These are phyloP conservation scores for Coemansia asiatica DNA, from an alignment of 192 early-diverging fungal species.

Conservation along the genomic window DNA sequence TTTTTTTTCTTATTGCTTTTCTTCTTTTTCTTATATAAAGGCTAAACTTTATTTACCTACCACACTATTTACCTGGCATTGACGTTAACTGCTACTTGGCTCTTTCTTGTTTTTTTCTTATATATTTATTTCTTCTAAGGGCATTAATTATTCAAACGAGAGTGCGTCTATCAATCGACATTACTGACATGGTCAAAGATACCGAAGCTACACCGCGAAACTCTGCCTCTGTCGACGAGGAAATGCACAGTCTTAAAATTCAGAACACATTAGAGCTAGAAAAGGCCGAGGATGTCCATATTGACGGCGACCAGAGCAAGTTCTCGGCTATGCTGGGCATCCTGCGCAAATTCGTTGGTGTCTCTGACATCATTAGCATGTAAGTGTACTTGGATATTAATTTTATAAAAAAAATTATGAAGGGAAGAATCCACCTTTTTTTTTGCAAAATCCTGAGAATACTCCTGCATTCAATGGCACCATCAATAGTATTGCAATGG, in stretches of 20 bases:
- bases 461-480: conserved; percentile 2
- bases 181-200: conserved; percentile 9
- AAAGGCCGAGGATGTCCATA: conserved; percentile 41
- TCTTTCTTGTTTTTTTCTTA: neutral
- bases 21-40: neutral
- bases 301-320: conserved; percentile 58
- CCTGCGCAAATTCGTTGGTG: conserved; percentile 66
- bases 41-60: neutral
- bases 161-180: neutral
- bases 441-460: neutral
- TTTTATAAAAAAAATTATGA: too few relatives aligned
- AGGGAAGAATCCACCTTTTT: neutral
- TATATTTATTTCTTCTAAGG: neutral
- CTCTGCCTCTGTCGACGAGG: conserved; percentile 25
- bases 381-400: conserved; percentile 50
- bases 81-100: neutral
- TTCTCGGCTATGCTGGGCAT: conserved; percentile 60
- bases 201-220: conserved; percentile 37
- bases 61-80: neutral
- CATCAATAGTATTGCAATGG: neutral
- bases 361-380: conserved; percentile 63
- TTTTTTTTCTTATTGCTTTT: neutral
- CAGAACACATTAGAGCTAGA: conserved; percentile 12
- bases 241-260: conserved; percentile 27
- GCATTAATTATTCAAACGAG: neutral